These are phyloP conservation scores for Pleurotus citrinopileatus DNA, from an alignment of 768 basidiomycete genomes.

Conservation along the genomic window DNA sequence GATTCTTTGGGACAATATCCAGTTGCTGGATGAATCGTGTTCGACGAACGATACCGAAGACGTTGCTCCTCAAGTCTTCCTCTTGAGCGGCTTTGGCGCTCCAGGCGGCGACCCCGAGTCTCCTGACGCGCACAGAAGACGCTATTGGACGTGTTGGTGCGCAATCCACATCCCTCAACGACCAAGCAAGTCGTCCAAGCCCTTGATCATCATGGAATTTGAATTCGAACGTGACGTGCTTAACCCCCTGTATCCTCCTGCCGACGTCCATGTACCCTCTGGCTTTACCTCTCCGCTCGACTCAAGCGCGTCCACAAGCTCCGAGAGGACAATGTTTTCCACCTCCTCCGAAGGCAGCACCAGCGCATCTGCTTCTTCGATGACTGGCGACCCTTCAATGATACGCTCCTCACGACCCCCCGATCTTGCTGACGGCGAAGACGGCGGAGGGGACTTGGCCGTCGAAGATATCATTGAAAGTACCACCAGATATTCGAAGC, in stretches of 20 bases:
- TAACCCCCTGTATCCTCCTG: slow-evolving; percentile 66
- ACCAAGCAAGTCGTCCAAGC: slow-evolving; percentile 11
- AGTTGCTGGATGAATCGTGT: slow-evolving; percentile 56
- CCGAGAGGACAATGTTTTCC: neutral
- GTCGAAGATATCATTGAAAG: slow-evolving; percentile 65
- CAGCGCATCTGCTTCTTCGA: neutral
- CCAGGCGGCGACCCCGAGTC: slow-evolving; percentile 48
- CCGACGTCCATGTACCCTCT: neutral
- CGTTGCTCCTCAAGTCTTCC: slow-evolving; percentile 57
- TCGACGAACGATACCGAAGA: slow-evolving; percentile 38
- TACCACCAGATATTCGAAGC: slow-evolving; percentile 66
- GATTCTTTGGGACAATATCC: slow-evolving; percentile 70
- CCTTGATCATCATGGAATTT: slow-evolving; percentile 71
- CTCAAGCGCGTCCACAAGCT: neutral
- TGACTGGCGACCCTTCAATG: neutral
- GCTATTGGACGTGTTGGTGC: slow-evolving; percentile 66
- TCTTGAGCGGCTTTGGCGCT: slow-evolving; percentile 67
- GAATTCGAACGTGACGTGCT: slow-evolving; percentile 69
- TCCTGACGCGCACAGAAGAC: slow-evolving; percentile 26
- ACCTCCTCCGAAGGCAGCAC: neutral
- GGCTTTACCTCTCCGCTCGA: neutral
- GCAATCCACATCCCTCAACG: slow-evolving; percentile 54
- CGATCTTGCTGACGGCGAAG: neutral
- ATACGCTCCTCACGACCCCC: no score
- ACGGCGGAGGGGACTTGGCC: slow-evolving; percentile 39